A percentile compares a stretch with the other conserved stretches of the same genome.
Evolutionary conservation across 495 filamentous ascomycete species (phyloP).

Genomic region (Podospora anserina): DNA sequence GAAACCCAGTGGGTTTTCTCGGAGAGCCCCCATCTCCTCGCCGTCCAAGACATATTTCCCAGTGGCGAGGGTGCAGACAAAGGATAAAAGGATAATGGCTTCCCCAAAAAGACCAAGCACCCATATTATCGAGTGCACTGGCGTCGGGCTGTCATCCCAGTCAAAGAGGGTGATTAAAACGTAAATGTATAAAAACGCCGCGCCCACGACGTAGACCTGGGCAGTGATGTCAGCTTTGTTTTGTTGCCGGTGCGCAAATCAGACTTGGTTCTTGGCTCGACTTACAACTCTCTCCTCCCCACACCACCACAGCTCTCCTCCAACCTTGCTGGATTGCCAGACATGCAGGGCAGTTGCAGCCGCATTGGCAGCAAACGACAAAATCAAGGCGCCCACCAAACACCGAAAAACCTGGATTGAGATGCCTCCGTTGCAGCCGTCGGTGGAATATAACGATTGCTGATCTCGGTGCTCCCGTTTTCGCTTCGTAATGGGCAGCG

Average conservation of each 20-base stretch:
- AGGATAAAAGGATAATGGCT: conserved; percentile 61
- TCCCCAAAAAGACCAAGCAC: conserved; percentile 63
- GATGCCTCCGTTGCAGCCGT: conserved; percentile 53
- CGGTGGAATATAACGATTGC: conserved; percentile 39
- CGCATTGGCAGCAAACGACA: conserved; percentile 73
- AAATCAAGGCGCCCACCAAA: conserved; percentile 61
- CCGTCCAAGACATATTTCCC: conserved; percentile 49
- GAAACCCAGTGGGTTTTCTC: conserved; percentile 27
- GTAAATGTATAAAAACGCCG: conserved; percentile 56
- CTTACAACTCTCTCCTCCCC: conserved; percentile 79
- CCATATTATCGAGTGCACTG: conserved; percentile 74
- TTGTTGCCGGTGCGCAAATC: conserved; percentile 3
- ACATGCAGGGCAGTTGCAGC: conserved; percentile 74
- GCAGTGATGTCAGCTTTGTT: conserved; percentile 13
- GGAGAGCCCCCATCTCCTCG: conserved; percentile 11
- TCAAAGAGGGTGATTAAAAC: conserved; percentile 77
- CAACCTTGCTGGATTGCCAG: conserved; percentile 53
- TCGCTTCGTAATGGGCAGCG: conserved; percentile 60
- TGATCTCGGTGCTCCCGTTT: conserved; percentile 38
- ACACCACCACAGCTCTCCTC: conserved; percentile 69
- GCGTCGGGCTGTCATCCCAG: conserved; percentile 67
- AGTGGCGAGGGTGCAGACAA: conserved; percentile 58
- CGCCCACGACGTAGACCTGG: conserved; percentile 78
- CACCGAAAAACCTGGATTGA: conserved; percentile 70
- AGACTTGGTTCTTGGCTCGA: conserved; percentile 16